Base-by-base conservation (phyloP, 306 rosid genomes). In the Castanea crenata region DNA sequence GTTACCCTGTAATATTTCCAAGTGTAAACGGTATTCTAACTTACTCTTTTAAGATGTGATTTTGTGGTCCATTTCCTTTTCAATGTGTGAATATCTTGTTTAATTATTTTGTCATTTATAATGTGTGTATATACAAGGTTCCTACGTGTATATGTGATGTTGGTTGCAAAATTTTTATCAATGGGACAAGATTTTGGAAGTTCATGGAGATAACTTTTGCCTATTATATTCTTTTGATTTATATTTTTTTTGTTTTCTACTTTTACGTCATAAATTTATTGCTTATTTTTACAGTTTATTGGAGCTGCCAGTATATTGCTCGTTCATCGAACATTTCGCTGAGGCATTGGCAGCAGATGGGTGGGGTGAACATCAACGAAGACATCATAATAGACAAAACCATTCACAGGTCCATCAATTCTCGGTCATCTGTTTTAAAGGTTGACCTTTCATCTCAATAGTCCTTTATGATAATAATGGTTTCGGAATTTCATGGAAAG, bases 1-100 rank as follows among this genome's bases (percentile, higher is more conserved):
- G 99, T 84, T 95, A 95, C 87, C 99, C 99, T 71, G 90, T 95
- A 90, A 86, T 95, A 86, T 95, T 92, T 85, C 99, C 99, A 6
- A 95, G 99, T 79, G 89, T 95, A 78, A 95, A 95, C 74, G 97
- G 99, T 95, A 71, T 86, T 88, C 71, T 74, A 54, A 32, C 55
- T 77, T 29, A 55, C 20, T 71, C 63, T 38, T 13, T 76, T 72
- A 18, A 25, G 52, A 76, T 74, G 82, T 13, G 56, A 56, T 64
- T 32, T 18, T 65, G 20, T 68, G 59, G 74, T 49, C 68, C 65
- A 18, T 15, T 20, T 38, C 35, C 59, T 74, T 19, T 75, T 79
- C 59, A 78, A 18, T 71, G 79, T 62, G 58, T 54, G 15, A 61
- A 25, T 75, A 55, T 80, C 51, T 69, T 14, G 61, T 67, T 73